These are phyloP conservation scores for Curvularia sp. DNA, from an alignment of 2,329 filamentous ascomycete genomes.

Conservation along the genomic window DNA sequence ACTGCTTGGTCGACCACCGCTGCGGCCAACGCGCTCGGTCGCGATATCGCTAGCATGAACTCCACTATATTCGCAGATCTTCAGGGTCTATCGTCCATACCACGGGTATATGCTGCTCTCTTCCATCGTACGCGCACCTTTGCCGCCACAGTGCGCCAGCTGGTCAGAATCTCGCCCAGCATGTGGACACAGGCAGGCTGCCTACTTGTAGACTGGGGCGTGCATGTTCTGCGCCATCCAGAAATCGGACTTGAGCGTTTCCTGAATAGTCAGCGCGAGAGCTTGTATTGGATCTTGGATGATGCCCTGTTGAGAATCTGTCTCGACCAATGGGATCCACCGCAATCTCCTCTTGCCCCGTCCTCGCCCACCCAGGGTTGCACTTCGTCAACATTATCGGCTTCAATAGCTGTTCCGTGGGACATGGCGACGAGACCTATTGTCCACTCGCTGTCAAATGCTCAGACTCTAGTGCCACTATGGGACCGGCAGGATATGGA, in stretches of 20 bases:
- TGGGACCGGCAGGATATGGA: constrained; percentile 16
- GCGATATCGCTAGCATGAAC: constrained; percentile 11
- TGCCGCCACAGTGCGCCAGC: constrained; percentile 13
- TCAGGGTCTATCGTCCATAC: constrained; percentile 7
- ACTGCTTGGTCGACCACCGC: constrained; percentile 5
- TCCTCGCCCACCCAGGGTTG: neutral
- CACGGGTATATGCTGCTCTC: constrained; percentile 13
- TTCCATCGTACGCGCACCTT: constrained; percentile 21
- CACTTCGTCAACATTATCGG: constrained; percentile 1
- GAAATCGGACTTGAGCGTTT: constrained; percentile 17
- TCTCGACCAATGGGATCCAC: constrained; percentile 21
- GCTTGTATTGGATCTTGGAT: constrained; percentile 26
- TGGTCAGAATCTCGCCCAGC: constrained; percentile 4
- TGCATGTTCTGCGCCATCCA: constrained; percentile 13
- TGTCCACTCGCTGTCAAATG: constrained; percentile 1
- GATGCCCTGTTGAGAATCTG: constrained; percentile 24
- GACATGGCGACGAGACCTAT: constrained; percentile 14
- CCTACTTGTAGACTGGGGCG: constrained; percentile 19
- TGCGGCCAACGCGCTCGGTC: neutral
- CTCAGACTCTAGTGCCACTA: constrained; percentile 2
- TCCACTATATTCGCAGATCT: constrained; percentile 2
- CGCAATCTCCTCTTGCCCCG: neutral
- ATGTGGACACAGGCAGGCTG: constrained; percentile 17
- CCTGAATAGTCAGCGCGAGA: constrained; percentile 23
- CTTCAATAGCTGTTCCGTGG: constrained; percentile 3